Evolutionary conservation across 2,329 filamentous ascomycete genomes (phyloP).

Genomic region (Colletotrichum incanum): DNA sequence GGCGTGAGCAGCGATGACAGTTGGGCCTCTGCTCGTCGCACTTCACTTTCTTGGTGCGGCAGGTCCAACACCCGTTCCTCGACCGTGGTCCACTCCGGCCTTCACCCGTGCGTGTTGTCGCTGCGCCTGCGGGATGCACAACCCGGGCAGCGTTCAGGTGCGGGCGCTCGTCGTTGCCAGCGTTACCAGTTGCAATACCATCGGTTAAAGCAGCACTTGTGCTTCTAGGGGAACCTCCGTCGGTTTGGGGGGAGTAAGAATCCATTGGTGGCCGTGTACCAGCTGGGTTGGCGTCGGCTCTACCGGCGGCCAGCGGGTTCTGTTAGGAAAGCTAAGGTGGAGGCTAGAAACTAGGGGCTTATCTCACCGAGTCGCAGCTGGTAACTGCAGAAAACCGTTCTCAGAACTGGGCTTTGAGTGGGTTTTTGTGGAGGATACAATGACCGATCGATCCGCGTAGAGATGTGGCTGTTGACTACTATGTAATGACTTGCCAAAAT

Average conservation of each 20-base stretch:
- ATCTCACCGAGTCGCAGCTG: conserved; percentile 3
- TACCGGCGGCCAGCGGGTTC: neutral
- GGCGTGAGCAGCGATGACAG: conserved; percentile 48
- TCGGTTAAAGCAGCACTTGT: conserved; percentile 1
- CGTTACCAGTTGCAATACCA: neutral
- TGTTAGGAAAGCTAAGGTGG: conserved; percentile 16
- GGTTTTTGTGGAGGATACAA: neutral
- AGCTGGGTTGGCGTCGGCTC: conserved; percentile 20
- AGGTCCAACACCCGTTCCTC: conserved; percentile 47
- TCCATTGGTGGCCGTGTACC: conserved; percentile 29
- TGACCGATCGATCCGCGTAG: neutral
- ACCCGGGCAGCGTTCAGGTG: neutral
- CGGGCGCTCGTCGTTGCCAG: neutral
- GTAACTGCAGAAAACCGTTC: neutral
- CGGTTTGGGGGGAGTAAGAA: conserved; percentile 19
- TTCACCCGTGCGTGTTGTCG: conserved; percentile 20
- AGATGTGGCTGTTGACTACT: neutral
- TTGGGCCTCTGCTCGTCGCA: conserved; percentile 50
- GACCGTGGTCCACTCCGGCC: conserved; percentile 43
- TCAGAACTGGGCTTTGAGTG: neutral
- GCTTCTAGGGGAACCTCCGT: conserved; percentile 20
- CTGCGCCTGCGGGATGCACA: conserved; percentile 7
- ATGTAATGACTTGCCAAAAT: neutral
- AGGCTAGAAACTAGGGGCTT: conserved; percentile 8
- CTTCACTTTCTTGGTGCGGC: conserved; percentile 52